Base-by-base conservation (phyloP, 306 rosid species). In the Inga laurina region DNA sequence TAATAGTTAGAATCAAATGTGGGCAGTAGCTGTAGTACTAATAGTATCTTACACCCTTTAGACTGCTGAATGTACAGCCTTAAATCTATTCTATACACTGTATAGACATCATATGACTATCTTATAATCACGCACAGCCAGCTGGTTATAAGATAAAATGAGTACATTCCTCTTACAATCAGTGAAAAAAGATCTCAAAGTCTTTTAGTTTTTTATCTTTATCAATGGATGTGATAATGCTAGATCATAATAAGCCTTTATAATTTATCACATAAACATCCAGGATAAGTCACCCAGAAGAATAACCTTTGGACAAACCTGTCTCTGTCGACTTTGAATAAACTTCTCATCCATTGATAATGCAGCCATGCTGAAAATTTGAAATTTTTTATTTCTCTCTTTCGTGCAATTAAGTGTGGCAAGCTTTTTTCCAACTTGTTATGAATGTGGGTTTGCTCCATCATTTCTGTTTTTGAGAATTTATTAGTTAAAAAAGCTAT, bases 281-380 rank as follows among this genome's bases (percentile, higher is more conserved):
- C 30, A 27, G 30, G 30, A 27, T 27, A 27, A 1, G 30, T 27
- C 30, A 27, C 30, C 30, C 30, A 27, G 30, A 27, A 27, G 30
- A 27, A 27, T 27, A 27, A 27, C 1, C 30, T 27, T 27, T 27
- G 30, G 79, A 69, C 88, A 78, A 84, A 95, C 99, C 99, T 95
- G 97, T 90, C 91, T 89, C 84, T 87, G 92, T 64, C 99, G 97
- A 86, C 97, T 91, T 86, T 95, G 99, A 85, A 95, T 93, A 90
- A 95, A 95, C 88, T 95, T 95, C 91, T 91, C 92, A 86, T 95
- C 99, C 95, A 95, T 92, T 57, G 99, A 95, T 83, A 95, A 88
- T 37, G 98, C 98, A 84, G 98, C 99, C 84, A 95, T 37, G 41
- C 41, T 37, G 41, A 37, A 37, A 37, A 37, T 4, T 37, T 37